A percentile compares a stretch with the other conserved stretches of the same genome.
These are phyloP conservation scores for Adansonia rubrostipa DNA, from an alignment of 441 rosid genomes.

Conservation along the genomic window DNA sequence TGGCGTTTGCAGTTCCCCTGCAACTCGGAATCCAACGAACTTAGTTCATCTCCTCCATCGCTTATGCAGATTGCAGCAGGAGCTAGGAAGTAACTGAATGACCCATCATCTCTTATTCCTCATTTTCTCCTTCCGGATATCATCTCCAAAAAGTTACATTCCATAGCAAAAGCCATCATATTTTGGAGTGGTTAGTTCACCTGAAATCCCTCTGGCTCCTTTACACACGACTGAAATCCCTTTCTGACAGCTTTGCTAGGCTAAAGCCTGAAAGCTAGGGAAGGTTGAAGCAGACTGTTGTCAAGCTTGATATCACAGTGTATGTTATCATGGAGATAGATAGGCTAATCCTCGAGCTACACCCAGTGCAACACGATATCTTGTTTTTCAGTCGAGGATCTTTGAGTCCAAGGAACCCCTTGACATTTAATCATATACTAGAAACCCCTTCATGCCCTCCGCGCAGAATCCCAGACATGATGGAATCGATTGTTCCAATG, in stretches of 20 bases:
- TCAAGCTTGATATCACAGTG: conserved; percentile 87
- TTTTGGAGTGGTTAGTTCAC: conserved; percentile 71
- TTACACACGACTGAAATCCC: conserved; percentile 78
- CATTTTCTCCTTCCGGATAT: conserved; percentile 74
- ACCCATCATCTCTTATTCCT: conserved; percentile 47
- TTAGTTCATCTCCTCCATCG: conserved; percentile 49
- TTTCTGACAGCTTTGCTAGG: conserved; percentile 71
- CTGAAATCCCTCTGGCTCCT: conserved; percentile 84
- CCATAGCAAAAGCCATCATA: conserved; percentile 85
- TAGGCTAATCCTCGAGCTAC: conserved; percentile 71
- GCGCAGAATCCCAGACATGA: conserved; percentile 77
- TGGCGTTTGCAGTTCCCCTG: conserved; percentile 41
- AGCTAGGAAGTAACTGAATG: conserved; percentile 56
- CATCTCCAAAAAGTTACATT: conserved; percentile 72
- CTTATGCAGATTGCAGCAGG: conserved; percentile 50
- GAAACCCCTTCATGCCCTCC: conserved; percentile 49
- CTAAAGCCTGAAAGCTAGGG: conserved; percentile 84
- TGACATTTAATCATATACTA: conserved; percentile 78
- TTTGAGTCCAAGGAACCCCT: conserved; percentile 55
- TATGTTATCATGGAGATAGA: conserved; percentile 61
- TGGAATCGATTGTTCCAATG: conserved; percentile 60
- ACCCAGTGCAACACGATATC: conserved; percentile 65
- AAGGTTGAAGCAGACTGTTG: conserved; percentile 65
- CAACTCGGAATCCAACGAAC: conserved; percentile 57
- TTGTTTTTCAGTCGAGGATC: conserved; percentile 53